phyloP scores from a whole-genome alignment of 768 basidiomycete genomes.

The Xerocomellus chrysenteron region DNA sequence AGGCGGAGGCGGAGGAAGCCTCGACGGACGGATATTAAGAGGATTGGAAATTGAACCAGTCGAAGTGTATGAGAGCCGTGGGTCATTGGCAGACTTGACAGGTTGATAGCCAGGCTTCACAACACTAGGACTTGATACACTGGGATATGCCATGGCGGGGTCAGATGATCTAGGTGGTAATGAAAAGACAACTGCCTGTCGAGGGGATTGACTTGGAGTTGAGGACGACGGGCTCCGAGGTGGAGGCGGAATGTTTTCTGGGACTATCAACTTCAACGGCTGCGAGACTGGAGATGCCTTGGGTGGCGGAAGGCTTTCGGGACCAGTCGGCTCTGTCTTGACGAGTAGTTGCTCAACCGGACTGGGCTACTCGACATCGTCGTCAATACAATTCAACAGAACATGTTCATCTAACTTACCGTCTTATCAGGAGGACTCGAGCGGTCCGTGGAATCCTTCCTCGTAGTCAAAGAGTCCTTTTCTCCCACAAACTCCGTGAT shows the following conservation, averaged over 20 bases:
- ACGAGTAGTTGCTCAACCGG: slow-evolving; percentile 14
- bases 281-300: slow-evolving; percentile 12
- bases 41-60: slow-evolving; percentile 50
- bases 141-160: slow-evolving; percentile 6
- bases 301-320: slow-evolving; percentile 12
- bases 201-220: slow-evolving; percentile 12
- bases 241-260: slow-evolving; percentile 11
- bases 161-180: slow-evolving; percentile 21
- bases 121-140: slow-evolving; percentile 15
- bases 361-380: slow-evolving; percentile 12
- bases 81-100: slow-evolving; percentile 29
- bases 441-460: slow-evolving; percentile 22
- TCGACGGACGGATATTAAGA: slow-evolving; percentile 52
- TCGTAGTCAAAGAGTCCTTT: slow-evolving; percentile 21
- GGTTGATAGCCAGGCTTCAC: slow-evolving; percentile 27
- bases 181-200: slow-evolving; percentile 8
- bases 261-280: slow-evolving; percentile 8
- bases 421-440: slow-evolving; percentile 7
- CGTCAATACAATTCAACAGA: not conserved
- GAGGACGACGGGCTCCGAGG: slow-evolving; percentile 9
- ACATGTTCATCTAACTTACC: slow-evolving; percentile 8
- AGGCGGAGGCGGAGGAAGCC: slow-evolving; percentile 13
- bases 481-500: slow-evolving; percentile 43
- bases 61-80: slow-evolving; percentile 38
- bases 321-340: slow-evolving; percentile 20